phyloP scores from a whole-genome alignment of 177 flowering plant species.

The Vitis hybrid region DNA sequence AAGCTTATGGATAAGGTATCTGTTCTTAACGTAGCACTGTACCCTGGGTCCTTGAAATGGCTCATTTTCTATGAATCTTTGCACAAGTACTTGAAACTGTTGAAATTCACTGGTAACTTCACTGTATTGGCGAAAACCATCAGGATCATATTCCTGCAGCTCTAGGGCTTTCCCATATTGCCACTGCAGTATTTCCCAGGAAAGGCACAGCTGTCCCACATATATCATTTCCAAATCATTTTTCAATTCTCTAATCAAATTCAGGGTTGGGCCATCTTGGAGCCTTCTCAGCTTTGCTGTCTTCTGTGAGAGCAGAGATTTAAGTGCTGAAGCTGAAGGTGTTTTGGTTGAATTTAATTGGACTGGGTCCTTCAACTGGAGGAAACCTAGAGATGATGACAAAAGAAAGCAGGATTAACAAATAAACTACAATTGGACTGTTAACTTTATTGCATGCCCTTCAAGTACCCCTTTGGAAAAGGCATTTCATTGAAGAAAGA shows the following conservation, averaged over 20 bases:
- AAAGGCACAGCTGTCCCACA: conserved; percentile 80
- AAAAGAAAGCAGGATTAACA: background rate
- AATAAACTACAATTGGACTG: too few relatives aligned
- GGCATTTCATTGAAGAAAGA: background rate
- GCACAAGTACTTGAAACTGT: conserved; percentile 73
- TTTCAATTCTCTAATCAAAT: conserved; percentile 42
- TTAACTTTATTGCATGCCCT: too few relatives aligned
- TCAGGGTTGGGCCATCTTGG: conserved; percentile 36
- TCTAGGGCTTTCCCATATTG: conserved; percentile 54
- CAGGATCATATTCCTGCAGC: conserved; percentile 36
- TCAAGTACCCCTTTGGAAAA: too few relatives aligned
- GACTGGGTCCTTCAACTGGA: conserved; percentile 38
- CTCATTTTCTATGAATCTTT: conserved; percentile 75
- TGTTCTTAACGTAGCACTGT: conserved; percentile 53
- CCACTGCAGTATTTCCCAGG: conserved; percentile 91
- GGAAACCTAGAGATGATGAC: conserved; percentile 31
- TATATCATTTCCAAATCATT: conserved; percentile 68
- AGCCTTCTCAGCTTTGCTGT: conserved; percentile 24
- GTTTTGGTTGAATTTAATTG: conserved; percentile 16
- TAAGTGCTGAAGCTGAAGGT: conserved; percentile 19
- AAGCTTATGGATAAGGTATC: conserved; percentile 48
- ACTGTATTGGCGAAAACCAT: conserved; percentile 41
- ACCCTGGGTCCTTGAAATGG: conserved; percentile 69
- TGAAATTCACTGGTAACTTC: conserved; percentile 71
- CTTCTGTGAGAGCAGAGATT: conserved; percentile 31